Conservation (phyloP, 768 basidiomycete genomes). For the Mycena rosella region DNA sequence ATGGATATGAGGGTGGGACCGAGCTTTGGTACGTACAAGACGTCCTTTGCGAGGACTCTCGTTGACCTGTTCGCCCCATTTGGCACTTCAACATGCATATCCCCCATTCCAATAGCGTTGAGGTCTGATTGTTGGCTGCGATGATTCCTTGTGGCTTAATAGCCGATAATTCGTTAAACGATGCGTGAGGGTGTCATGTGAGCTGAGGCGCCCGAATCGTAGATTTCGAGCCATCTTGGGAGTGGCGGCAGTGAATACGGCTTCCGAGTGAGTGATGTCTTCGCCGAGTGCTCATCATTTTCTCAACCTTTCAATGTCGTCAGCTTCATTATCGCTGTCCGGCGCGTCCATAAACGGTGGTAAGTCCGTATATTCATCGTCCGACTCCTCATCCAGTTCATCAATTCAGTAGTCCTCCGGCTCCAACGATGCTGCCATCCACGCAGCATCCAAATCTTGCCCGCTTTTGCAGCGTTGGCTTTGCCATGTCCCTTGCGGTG, state of each 20-base stretch:
- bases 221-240: constrained; percentile 39
- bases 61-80: constrained; percentile 37
- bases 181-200: constrained; percentile 50
- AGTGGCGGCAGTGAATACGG: background rate
- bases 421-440: no score
- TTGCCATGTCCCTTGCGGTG: no score
- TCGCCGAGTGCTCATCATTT: no score
- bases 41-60: constrained; percentile 42
- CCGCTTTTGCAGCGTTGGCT: background rate
- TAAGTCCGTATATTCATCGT: background rate
- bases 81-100: constrained; percentile 43
- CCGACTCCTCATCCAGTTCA: constrained; percentile 1
- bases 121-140: constrained; percentile 46
- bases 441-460: constrained; percentile 15
- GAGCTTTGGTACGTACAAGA: constrained; percentile 47
- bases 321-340: background rate
- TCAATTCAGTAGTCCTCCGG: background rate
- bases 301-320: background rate
- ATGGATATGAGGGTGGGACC: constrained; percentile 49
- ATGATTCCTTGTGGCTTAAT: constrained; percentile 45
- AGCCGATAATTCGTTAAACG: constrained; percentile 44
- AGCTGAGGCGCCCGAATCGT: constrained; percentile 52
- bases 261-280: no score
- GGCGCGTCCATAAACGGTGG: constrained; percentile 5
- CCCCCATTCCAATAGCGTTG: constrained; percentile 46